These are phyloP conservation scores for Aleurites moluccanus DNA, from an alignment of 441 rosid species.

Conservation along the genomic window DNA sequence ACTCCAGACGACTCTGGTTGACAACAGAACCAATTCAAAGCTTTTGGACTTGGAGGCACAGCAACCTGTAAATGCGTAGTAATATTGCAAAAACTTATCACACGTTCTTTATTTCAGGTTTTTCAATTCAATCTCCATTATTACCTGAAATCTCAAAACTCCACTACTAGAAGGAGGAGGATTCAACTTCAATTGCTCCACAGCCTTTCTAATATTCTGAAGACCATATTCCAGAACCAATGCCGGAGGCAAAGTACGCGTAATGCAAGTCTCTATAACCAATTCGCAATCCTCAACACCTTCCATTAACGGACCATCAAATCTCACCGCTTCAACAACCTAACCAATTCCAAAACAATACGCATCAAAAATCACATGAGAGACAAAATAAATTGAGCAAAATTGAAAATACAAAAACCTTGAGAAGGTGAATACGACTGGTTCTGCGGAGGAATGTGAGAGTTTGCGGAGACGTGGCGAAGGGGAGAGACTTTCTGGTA, in stretches of 20 bases:
- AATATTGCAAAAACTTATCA: not conserved
- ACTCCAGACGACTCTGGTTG: constrained; percentile 54
- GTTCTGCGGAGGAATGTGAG: constrained; percentile 26
- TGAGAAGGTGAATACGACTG: constrained; percentile 21
- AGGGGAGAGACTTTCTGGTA: not conserved
- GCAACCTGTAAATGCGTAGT: constrained; percentile 55
- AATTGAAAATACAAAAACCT: constrained; percentile 23
- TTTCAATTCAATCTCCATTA: not conserved
- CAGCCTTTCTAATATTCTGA: constrained; percentile 50
- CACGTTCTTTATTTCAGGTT: not conserved
- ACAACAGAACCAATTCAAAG: constrained; percentile 79
- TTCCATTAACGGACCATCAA: constrained; percentile 56
- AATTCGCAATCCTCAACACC: constrained; percentile 46
- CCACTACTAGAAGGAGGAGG: constrained; percentile 65
- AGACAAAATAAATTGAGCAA: not conserved
- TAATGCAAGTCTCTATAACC: constrained; percentile 63
- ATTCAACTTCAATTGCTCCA: constrained; percentile 57
- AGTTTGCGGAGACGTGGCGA: not conserved
- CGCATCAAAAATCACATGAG: not conserved
- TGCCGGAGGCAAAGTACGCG: constrained; percentile 72
- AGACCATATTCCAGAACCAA: constrained; percentile 75
- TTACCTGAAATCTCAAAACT: constrained; percentile 66
- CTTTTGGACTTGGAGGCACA: constrained; percentile 86
- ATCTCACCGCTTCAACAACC: constrained; percentile 52
- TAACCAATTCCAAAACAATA: constrained; percentile 19